phyloP scores from a whole-genome alignment of 805 yeast genomes.

The Kodamaea restingae region DNA sequence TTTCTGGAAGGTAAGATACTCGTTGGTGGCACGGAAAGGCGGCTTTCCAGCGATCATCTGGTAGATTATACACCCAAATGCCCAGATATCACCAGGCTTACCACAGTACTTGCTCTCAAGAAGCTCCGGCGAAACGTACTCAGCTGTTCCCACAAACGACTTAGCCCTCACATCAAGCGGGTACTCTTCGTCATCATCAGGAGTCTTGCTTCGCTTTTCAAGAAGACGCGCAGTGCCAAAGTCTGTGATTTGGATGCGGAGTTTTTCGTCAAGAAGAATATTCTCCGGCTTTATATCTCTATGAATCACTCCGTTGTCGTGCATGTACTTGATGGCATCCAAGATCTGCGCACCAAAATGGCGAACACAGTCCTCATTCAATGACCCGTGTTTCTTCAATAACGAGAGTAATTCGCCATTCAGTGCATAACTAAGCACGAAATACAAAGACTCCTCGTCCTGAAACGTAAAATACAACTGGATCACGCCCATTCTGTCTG shows the following conservation, averaged over 20 bases:
- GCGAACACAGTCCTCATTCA: slow-evolving; percentile 63
- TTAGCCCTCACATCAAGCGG: slow-evolving; percentile 68
- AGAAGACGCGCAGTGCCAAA: slow-evolving; percentile 79
- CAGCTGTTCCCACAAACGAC: slow-evolving; percentile 85
- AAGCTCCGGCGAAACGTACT: slow-evolving; percentile 78
- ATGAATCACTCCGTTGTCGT: slow-evolving; percentile 70
- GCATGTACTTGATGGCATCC: slow-evolving; percentile 71
- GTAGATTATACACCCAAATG: slow-evolving; percentile 55
- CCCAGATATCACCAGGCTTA: slow-evolving; percentile 59
- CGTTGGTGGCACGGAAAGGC: slow-evolving; percentile 81
- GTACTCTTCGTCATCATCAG: slow-evolving; percentile 43
- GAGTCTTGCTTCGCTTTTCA: slow-evolving; percentile 35
- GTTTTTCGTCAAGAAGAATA: slow-evolving; percentile 57
- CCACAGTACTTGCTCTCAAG: slow-evolving; percentile 68
- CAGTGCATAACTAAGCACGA: slow-evolving; percentile 73
- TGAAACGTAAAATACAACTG: slow-evolving; percentile 76
- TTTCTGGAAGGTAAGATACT: slow-evolving; percentile 76
- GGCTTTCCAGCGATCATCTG: slow-evolving; percentile 68
- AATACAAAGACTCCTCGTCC: slow-evolving; percentile 68
- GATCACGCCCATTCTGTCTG: slow-evolving; percentile 57
- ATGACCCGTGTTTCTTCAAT: slow-evolving; percentile 64
- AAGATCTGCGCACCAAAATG: slow-evolving; percentile 71
- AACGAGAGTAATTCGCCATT: slow-evolving; percentile 71
- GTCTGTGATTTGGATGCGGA: slow-evolving; percentile 69
- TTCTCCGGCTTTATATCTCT: slow-evolving; percentile 85